These are phyloP conservation scores for Petunia secreta DNA, from an alignment of 257 asterid genomes.

Conservation along the genomic window DNA sequence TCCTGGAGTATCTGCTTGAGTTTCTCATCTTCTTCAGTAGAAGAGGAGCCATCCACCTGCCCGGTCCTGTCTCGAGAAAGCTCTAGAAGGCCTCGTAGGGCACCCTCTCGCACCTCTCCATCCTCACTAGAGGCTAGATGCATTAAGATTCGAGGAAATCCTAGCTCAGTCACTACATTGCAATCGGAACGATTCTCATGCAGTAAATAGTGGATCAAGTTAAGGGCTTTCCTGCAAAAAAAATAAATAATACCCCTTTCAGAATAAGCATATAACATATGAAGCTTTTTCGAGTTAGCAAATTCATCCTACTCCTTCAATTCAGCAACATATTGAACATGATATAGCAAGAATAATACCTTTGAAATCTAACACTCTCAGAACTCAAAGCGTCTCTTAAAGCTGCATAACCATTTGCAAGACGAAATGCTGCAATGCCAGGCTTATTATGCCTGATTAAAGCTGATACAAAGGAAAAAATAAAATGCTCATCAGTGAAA, in stretches of 20 bases:
- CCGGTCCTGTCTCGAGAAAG: slow-evolving; percentile 50
- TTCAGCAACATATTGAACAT: background rate
- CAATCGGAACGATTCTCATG: slow-evolving; percentile 63
- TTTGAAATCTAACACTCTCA: slow-evolving; percentile 71
- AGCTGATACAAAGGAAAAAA: slow-evolving; percentile 45
- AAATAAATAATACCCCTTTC: background rate
- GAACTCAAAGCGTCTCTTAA: slow-evolving; percentile 79
- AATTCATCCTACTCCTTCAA: background rate
- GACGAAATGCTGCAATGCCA: slow-evolving; percentile 75
- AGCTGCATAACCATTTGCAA: slow-evolving; percentile 78
- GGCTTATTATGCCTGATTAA: slow-evolving; percentile 80
- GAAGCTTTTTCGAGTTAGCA: background rate
- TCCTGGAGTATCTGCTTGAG: slow-evolving; percentile 70
- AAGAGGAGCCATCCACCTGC: slow-evolving; percentile 22
- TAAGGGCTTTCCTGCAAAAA: slow-evolving; percentile 80
- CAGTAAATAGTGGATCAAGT: slow-evolving; percentile 68
- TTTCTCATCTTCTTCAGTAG: slow-evolving; percentile 55
- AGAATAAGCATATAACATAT: background rate
- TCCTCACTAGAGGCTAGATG: slow-evolving; percentile 83
- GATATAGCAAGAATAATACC: slow-evolving; percentile 42
- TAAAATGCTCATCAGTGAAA: background rate
- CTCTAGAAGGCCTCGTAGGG: slow-evolving; percentile 75
- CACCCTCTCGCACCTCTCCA: slow-evolving; percentile 80
- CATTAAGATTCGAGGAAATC: slow-evolving; percentile 65
- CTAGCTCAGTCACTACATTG: slow-evolving; percentile 56